phyloP scores from a whole-genome alignment of 371 early-diverging fungal species.

The Choanephora cucurbitarum region DNA sequence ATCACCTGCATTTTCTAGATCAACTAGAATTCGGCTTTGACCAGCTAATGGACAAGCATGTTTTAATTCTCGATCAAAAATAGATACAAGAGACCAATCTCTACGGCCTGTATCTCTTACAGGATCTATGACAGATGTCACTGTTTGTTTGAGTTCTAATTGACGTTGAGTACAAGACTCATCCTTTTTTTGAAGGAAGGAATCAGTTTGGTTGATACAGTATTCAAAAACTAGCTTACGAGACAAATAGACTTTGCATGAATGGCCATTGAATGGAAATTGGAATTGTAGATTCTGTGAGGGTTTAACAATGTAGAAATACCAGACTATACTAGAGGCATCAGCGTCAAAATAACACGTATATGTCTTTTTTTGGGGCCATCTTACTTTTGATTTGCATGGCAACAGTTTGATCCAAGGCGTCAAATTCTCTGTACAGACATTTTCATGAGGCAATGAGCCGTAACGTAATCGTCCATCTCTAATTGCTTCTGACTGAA shows the following conservation, averaged over 20 bases:
- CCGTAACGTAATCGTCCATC: slow-evolving; percentile 68
- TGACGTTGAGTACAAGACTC: slow-evolving; percentile 27
- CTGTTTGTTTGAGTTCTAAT: slow-evolving; percentile 60
- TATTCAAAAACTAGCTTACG: slow-evolving; percentile 37
- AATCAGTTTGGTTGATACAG: too few species aligned
- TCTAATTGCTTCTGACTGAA: slow-evolving; percentile 28
- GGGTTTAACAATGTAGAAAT: slow-evolving; percentile 84
- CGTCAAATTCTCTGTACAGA: slow-evolving; percentile 97
- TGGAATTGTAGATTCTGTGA: slow-evolving; percentile 84
- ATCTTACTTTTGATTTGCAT: slow-evolving; percentile 78
- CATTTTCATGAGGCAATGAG: slow-evolving; percentile 85
- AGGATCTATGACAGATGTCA: slow-evolving; percentile 77
- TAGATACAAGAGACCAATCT: slow-evolving; percentile 72
- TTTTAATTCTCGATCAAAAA: slow-evolving; percentile 64
- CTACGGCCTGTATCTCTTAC: slow-evolving; percentile 58
- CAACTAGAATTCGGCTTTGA: slow-evolving; percentile 53
- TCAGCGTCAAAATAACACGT: slow-evolving; percentile 2
- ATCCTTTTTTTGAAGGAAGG: too few species aligned
- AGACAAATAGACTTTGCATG: slow-evolving; percentile 61
- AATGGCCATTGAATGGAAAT: slow-evolving; percentile 89
- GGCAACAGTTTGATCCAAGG: slow-evolving; percentile 96
- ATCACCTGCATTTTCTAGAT: slow-evolving; percentile 38
- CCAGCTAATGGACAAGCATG: slow-evolving; percentile 69
- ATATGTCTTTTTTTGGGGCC: too few species aligned
- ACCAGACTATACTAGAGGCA: slow-evolving; percentile 65